phyloP scores from a whole-genome alignment of 1,284 basidiomycete species.

The Trametes sp. region DNA sequence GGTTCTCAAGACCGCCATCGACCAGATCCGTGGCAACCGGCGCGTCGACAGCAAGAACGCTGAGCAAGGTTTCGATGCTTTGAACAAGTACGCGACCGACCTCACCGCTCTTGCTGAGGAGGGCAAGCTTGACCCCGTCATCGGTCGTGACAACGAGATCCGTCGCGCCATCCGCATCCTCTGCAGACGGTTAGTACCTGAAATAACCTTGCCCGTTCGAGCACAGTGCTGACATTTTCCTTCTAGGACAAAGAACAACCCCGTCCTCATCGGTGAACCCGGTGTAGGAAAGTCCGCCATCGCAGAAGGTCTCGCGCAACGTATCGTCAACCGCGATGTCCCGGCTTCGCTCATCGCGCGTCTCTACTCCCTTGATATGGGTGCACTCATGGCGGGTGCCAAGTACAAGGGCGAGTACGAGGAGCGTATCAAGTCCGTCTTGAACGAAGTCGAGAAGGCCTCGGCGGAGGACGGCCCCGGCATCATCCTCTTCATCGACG shows the following conservation, averaged over 20 bases:
- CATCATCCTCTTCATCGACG: conserved; percentile 96
- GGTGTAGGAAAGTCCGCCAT: conserved; percentile 96
- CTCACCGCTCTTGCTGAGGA: conserved; percentile 88
- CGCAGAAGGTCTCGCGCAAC: conserved; percentile 95
- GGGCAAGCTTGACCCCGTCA: conserved; percentile 93
- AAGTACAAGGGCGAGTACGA: conserved; percentile 98
- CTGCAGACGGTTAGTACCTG: conserved; percentile 63
- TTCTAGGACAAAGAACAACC: conserved; percentile 91
- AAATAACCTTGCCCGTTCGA: background rate
- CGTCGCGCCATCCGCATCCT: conserved; percentile 81
- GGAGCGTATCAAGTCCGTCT: conserved; percentile 93
- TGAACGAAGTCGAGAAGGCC: conserved; percentile 94
- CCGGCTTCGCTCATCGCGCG: conserved; percentile 88
- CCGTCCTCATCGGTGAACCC: conserved; percentile 92
- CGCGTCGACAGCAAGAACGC: conserved; percentile 84
- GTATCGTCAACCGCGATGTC: conserved; percentile 95
- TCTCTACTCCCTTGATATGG: conserved; percentile 92
- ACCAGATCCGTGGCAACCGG: conserved; percentile 82
- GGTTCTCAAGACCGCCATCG: conserved; percentile 80
- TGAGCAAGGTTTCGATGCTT: conserved; percentile 88
- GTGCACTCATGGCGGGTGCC: conserved; percentile 94
- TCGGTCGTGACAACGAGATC: conserved; percentile 92
- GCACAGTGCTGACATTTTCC: conserved; percentile 28
- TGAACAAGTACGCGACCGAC: conserved; percentile 87
- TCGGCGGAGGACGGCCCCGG: conserved; percentile 78